These are phyloP conservation scores for Telfairia occidentalis DNA, from an alignment of 331 rosid genomes.

Conservation along the genomic window DNA sequence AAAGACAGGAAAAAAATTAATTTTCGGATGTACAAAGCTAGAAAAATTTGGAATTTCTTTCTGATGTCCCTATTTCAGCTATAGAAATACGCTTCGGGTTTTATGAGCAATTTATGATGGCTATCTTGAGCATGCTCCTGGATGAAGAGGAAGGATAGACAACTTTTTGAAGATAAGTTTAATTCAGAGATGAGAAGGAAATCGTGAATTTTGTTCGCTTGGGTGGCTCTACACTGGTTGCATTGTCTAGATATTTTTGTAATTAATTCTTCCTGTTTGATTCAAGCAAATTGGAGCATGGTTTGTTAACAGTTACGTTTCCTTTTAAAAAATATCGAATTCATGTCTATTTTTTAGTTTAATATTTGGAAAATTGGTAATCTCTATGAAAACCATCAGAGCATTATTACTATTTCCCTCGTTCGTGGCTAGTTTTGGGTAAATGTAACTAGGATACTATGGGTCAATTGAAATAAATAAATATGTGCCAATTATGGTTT, in stretches of 20 bases:
- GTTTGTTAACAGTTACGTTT: background rate
- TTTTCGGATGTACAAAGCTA: background rate
- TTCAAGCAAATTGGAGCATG: background rate
- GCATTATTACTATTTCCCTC: background rate
- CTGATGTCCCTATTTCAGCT: background rate
- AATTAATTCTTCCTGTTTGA: background rate
- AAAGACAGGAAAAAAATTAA: background rate
- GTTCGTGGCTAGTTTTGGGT: background rate
- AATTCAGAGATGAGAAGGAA: too few relatives aligned
- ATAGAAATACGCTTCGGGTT: background rate
- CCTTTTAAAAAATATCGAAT: background rate
- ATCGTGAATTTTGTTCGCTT: background rate
- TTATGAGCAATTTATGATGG: background rate
- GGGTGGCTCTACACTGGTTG: background rate
- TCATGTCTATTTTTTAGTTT: background rate
- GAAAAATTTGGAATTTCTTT: background rate
- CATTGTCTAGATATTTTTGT: background rate
- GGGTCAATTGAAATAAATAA: background rate
- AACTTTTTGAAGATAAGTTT: too few relatives aligned
- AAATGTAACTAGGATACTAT: background rate
- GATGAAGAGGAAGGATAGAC: too few relatives aligned
- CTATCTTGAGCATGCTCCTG: too few relatives aligned
- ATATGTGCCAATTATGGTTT: background rate
- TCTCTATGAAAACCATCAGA: background rate
- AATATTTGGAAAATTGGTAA: background rate